Evolutionary conservation across 2,329 filamentous ascomycete genomes (phyloP).

Genomic region (Botrytis deweyae): DNA sequence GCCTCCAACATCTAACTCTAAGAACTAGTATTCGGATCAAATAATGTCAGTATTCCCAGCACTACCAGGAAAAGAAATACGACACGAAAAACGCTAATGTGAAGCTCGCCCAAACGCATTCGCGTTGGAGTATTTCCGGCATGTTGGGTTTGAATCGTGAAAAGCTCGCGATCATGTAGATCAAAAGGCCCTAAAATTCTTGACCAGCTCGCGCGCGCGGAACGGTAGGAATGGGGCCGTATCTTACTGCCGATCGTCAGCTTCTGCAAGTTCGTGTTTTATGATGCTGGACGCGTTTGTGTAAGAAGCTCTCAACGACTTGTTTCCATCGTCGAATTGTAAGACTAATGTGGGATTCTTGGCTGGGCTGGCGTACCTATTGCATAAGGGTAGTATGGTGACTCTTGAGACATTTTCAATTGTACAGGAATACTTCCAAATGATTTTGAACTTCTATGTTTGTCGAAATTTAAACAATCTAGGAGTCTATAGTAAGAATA

Average conservation of each 20-base stretch:
- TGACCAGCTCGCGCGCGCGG: not conserved
- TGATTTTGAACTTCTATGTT: not conserved
- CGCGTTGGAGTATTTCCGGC: not conserved
- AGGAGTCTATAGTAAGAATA: not conserved
- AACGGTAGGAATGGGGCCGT: constrained; percentile 6
- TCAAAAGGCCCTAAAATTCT: not conserved
- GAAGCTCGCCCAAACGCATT: not conserved
- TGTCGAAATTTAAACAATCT: not conserved
- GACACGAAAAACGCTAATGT: not conserved
- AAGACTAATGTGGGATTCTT: not conserved
- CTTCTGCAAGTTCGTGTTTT: constrained; percentile 14
- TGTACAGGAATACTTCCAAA: not conserved
- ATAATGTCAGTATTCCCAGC: not conserved
- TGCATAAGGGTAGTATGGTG: constrained; percentile 6
- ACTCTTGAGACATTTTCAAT: not conserved
- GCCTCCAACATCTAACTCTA: constrained; percentile 12
- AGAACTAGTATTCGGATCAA: not conserved
- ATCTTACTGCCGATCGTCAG: constrained; percentile 2
- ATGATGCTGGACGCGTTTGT: not conserved
- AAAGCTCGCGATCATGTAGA: constrained; percentile 3
- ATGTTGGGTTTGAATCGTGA: not conserved
- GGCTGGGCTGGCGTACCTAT: not conserved
- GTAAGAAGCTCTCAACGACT: constrained; percentile 4
- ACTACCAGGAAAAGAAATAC: not conserved
- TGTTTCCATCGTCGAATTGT: constrained; percentile 1